These are phyloP conservation scores for Colletotrichum orbiculare DNA, from an alignment of 2,329 filamentous ascomycete genomes.

Conservation along the genomic window DNA sequence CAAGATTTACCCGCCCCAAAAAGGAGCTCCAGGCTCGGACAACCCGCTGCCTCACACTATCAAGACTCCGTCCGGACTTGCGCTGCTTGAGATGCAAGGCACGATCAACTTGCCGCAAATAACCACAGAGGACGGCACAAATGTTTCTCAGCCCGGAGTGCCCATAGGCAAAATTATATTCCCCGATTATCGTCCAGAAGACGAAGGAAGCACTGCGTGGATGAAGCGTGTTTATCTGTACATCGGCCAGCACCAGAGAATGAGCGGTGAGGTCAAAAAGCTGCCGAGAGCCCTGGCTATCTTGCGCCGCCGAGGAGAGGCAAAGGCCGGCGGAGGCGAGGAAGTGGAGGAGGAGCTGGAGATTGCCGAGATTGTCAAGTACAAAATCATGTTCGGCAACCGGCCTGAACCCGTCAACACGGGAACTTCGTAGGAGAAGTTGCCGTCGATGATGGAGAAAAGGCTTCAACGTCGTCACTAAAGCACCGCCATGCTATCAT, in stretches of 20 bases:
- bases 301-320: slow-evolving; percentile 68
- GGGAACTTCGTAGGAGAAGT: slow-evolving; percentile 41
- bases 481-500: too few relatives aligned
- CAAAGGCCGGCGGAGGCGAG: slow-evolving; percentile 18
- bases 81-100: slow-evolving; percentile 92
- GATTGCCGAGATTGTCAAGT: slow-evolving; percentile 87
- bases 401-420: slow-evolving; percentile 86
- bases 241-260: slow-evolving; percentile 86
- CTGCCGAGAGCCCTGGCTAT: slow-evolving; percentile 82
- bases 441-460: neutral
- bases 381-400: slow-evolving; percentile 85
- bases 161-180: slow-evolving; percentile 81
- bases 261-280: slow-evolving; percentile 92
- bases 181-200: slow-evolving; percentile 74
- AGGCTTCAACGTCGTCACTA: neutral
- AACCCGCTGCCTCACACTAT: slow-evolving; percentile 82
- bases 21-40: slow-evolving; percentile 36
- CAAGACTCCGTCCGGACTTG: slow-evolving; percentile 88
- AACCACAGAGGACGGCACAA: slow-evolving; percentile 45
- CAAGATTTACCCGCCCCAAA: slow-evolving; percentile 53
- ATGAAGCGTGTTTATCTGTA: slow-evolving; percentile 92
- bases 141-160: slow-evolving; percentile 46
- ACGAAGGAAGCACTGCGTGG: slow-evolving; percentile 73
- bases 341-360: slow-evolving; percentile 73
- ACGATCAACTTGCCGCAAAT: slow-evolving; percentile 79